Conservation (phyloP, 768 basidiomycete species). For the Inosperma sp. region DNA sequence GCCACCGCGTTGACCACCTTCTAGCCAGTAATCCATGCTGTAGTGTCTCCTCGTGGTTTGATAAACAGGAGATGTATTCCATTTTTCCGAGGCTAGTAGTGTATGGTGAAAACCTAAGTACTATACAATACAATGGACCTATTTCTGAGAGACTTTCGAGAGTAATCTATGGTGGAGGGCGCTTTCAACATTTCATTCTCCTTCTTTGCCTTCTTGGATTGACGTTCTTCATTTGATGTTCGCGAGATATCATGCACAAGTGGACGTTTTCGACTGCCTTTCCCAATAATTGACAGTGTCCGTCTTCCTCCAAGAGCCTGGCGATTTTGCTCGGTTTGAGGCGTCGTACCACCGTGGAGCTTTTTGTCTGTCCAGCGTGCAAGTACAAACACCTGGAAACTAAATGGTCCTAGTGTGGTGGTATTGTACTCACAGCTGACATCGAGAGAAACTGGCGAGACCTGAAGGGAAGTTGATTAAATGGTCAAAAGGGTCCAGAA, state of each 20-base stretch:
- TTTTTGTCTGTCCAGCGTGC: background rate
- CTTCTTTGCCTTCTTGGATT: background rate
- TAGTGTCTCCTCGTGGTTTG: too few species aligned
- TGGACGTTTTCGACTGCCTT: background rate
- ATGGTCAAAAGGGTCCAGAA: background rate
- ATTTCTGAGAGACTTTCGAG: too few species aligned
- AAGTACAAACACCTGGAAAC: constrained; percentile 4
- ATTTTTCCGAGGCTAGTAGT: too few species aligned
- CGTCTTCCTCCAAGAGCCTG: background rate
- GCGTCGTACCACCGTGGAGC: background rate
- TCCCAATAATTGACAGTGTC: background rate
- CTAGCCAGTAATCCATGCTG: too few species aligned
- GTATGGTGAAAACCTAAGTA: too few species aligned
- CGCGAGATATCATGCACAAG: background rate
- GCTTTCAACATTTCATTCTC: too few species aligned
- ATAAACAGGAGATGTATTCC: too few species aligned
- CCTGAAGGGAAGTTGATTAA: background rate
- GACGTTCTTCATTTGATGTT: background rate
- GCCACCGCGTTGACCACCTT: too few species aligned
- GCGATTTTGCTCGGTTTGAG: background rate
- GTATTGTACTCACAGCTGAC: background rate
- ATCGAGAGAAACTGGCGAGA: background rate
- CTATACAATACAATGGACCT: too few species aligned
- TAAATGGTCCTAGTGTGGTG: constrained; percentile 4
- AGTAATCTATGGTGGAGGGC: too few species aligned